Conservation (phyloP, 345 rosid genomes). For the Jatropha curcas region DNA sequence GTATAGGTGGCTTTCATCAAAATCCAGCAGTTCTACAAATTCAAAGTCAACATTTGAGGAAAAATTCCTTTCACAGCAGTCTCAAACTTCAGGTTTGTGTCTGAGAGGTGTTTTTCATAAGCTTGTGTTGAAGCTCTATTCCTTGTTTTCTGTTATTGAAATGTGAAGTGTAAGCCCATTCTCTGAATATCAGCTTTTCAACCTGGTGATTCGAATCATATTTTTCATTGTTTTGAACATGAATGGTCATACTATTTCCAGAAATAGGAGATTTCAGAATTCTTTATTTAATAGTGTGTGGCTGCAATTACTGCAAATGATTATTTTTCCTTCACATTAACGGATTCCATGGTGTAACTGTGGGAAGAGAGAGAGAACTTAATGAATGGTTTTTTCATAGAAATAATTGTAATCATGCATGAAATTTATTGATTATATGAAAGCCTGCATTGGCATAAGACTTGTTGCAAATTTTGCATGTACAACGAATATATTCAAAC, state of each 20-base stretch:
- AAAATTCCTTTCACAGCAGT: slow-evolving; percentile 90
- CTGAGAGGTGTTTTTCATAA: neutral
- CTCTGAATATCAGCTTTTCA: neutral
- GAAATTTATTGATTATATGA: neutral
- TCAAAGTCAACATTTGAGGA: slow-evolving; percentile 87
- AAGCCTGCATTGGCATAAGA: neutral
- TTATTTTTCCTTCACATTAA: neutral
- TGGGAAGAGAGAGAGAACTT: neutral
- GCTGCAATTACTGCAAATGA: too few relatives aligned
- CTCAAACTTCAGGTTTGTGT: slow-evolving; percentile 83
- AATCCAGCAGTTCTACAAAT: slow-evolving; percentile 58
- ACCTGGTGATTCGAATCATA: neutral
- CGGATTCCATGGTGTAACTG: too few relatives aligned
- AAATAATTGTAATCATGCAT: neutral
- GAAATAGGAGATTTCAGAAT: neutral
- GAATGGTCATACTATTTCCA: neutral
- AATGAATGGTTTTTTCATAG: neutral
- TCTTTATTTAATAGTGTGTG: neutral
- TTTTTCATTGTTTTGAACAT: neutral
- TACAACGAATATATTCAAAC: neutral
- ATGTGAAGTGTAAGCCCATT: too few relatives aligned
- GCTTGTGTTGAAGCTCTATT: neutral
- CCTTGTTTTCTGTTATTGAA: too few relatives aligned
- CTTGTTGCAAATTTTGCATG: neutral
- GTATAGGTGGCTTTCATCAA: slow-evolving; percentile 99